Conservation (phyloP, 176 grass and related monocot species). For the Rhipidocladum racemiflorum region DNA sequence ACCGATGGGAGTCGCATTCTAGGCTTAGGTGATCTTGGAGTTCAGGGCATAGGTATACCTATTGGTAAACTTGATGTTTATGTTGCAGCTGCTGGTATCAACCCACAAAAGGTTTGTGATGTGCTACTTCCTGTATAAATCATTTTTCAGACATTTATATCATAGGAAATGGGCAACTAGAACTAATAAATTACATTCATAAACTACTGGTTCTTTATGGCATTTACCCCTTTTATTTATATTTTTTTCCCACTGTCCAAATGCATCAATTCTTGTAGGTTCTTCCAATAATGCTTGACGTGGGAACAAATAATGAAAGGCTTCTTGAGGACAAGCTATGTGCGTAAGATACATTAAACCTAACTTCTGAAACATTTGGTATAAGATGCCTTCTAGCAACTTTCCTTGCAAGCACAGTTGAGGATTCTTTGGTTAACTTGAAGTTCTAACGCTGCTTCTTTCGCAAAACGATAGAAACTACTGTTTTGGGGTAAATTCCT, state of each 20-base stretch:
- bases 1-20: constrained; percentile 96
- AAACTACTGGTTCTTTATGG: neutral
- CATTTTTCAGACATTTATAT: neutral
- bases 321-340: constrained; percentile 95
- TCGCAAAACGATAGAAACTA: neutral
- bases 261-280: constrained; percentile 45
- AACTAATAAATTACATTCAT: neutral
- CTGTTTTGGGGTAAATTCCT: constrained; percentile 10
- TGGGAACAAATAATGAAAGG: constrained; percentile 89
- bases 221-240: neutral
- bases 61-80: constrained; percentile 99
- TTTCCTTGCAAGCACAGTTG: neutral
- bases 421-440: constrained; percentile 17
- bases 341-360: constrained; percentile 58
- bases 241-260: neutral
- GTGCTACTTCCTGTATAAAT: neutral
- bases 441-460: constrained; percentile 15
- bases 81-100: constrained; percentile 95
- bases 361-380: constrained; percentile 8
- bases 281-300: constrained; percentile 96
- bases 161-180: neutral
- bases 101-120: constrained; percentile 75
- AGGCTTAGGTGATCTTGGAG: constrained; percentile 96
- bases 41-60: constrained; percentile 98
- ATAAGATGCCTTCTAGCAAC: neutral